Conservation (phyloP, 2,329 filamentous ascomycete genomes). For the Colletotrichum falcatum region DNA sequence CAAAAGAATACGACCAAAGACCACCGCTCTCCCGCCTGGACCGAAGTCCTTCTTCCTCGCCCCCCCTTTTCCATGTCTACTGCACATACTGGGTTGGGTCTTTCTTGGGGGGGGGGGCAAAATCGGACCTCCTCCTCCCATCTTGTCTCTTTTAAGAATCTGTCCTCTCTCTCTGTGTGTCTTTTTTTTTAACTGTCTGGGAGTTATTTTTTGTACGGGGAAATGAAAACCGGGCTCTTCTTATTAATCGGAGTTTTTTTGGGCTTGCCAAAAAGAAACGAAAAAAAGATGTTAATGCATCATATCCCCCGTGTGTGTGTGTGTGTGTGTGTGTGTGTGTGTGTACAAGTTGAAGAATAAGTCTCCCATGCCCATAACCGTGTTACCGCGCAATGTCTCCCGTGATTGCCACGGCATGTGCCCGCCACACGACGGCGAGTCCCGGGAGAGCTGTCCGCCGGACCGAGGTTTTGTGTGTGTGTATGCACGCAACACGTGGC, state of each 20-base stretch:
- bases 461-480: too few species aligned
- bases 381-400: too few species aligned
- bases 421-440: too few species aligned
- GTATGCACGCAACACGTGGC: too few species aligned
- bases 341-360: conserved; percentile 16
- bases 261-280: conserved; percentile 2
- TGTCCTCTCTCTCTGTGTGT: not conserved
- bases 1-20: too few species aligned
- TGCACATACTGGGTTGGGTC: not conserved
- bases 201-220: conserved; percentile 24
- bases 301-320: not conserved
- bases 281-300: conserved; percentile 22
- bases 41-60: not conserved
- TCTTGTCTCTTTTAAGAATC: conserved; percentile 14
- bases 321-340: conserved; percentile 19
- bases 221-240: conserved; percentile 23
- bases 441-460: too few species aligned
- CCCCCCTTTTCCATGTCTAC: not conserved
- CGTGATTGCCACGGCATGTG: too few species aligned
- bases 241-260: conserved; percentile 13
- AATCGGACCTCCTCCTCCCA: not conserved
- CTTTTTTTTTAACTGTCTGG: conserved; percentile 11
- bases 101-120: too few species aligned
- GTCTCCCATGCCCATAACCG: conserved; percentile 9
- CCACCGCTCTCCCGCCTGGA: too few species aligned